Percentiles rank a stretch among this genome's conserved stretches.
phyloP scores from a whole-genome alignment of 371 early-diverging fungal species.

The Syncephalastrum monosporum region DNA sequence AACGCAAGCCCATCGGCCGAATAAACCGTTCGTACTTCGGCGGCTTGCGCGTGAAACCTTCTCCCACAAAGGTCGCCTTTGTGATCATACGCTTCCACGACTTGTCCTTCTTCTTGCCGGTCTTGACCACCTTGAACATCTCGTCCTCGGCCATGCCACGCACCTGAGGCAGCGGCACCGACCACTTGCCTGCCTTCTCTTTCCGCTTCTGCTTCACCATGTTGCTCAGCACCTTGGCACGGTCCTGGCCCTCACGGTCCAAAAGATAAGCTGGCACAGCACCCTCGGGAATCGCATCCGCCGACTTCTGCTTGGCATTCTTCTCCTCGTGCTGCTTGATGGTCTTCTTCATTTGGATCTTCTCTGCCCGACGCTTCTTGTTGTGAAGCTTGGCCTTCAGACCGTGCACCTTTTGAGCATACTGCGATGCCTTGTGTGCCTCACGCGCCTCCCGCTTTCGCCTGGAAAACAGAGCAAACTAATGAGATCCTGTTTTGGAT shows the following conservation, averaged over 20 bases:
- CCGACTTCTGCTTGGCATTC: slow-evolving; percentile 87
- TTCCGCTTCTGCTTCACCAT: slow-evolving; percentile 99
- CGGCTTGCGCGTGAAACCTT: slow-evolving; percentile 99
- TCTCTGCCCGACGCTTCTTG: slow-evolving; percentile 98
- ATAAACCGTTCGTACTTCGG: slow-evolving; percentile 99
- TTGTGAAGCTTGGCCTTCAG: slow-evolving; percentile 98
- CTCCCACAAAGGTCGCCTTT: slow-evolving; percentile 99
- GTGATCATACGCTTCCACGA: slow-evolving; percentile 99
- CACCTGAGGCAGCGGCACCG: slow-evolving; percentile 98
- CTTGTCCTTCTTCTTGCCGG: slow-evolving; percentile 95
- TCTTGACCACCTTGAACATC: slow-evolving; percentile 98
- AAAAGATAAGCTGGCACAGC: slow-evolving; percentile 99
- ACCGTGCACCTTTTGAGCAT: slow-evolving; percentile 97
- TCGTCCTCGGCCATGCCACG: slow-evolving; percentile 99
- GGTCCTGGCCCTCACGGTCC: slow-evolving; percentile 98
- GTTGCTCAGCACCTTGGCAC: slow-evolving; percentile 96
- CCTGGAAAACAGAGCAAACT: slow-evolving; percentile 38
- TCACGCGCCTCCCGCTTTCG: slow-evolving; percentile 97
- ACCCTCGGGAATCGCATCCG: slow-evolving; percentile 89
- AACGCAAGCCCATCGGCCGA: slow-evolving; percentile 98
- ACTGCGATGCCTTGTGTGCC: slow-evolving; percentile 88
- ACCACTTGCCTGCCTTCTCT: slow-evolving; percentile 99
- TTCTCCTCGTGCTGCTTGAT: slow-evolving; percentile 97
- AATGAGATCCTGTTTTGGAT: background rate
- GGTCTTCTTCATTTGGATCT: slow-evolving; percentile 99